phyloP scores from a whole-genome alignment of 2,329 filamentous ascomycete genomes.

The Rugonectria rugulosa region DNA sequence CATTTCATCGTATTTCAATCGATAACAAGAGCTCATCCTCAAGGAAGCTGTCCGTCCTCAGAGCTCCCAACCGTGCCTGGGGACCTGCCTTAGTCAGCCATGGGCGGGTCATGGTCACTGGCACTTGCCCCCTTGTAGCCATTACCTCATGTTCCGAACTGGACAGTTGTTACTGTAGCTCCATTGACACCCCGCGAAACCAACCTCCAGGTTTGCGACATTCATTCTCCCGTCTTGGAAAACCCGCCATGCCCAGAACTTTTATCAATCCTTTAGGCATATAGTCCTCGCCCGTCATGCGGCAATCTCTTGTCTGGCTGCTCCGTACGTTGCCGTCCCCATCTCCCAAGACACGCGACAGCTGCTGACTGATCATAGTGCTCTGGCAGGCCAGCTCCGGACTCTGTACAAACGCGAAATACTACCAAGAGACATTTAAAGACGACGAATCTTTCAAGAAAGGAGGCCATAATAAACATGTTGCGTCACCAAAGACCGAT shows the following conservation, averaged over 20 bases:
- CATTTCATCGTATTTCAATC: no score
- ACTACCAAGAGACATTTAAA: constrained; percentile 43
- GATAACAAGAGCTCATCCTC: no score
- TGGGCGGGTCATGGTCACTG: not conserved
- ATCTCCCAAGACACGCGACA: constrained; percentile 31
- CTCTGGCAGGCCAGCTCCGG: constrained; percentile 54
- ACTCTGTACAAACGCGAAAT: constrained; percentile 49
- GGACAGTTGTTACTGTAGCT: constrained; percentile 39
- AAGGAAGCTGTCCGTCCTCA: no score
- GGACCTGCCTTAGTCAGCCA: constrained; percentile 16
- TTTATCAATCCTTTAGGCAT: constrained; percentile 36
- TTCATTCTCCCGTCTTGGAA: constrained; percentile 21
- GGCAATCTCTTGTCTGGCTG: constrained; percentile 49
- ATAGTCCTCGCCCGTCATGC: constrained; percentile 51
- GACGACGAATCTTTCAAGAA: constrained; percentile 38
- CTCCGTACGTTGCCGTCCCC: constrained; percentile 45
- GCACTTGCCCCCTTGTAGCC: constrained; percentile 21
- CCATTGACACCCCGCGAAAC: constrained; percentile 29
- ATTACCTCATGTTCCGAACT: constrained; percentile 42
- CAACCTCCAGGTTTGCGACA: constrained; percentile 25
- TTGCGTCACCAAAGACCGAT: constrained; percentile 42
- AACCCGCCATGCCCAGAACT: constrained; percentile 41
- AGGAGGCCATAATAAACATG: constrained; percentile 42
- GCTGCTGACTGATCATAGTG: constrained; percentile 47
- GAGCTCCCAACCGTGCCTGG: not conserved